Conservation (phyloP, 805 yeast genomes). For the Candida nemodendra region DNA sequence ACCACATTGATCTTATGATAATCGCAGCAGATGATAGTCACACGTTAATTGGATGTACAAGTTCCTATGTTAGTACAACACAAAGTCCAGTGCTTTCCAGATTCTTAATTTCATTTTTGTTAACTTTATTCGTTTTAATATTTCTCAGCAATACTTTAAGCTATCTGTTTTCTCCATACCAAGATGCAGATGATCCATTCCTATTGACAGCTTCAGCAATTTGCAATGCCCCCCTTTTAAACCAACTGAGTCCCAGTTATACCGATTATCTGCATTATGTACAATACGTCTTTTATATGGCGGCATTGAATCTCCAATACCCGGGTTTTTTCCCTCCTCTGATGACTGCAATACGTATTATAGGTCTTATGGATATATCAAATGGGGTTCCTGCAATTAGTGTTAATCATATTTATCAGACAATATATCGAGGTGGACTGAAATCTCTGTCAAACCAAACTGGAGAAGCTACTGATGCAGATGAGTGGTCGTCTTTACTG, state of each 20-base stretch:
- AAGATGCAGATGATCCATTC: slow-evolving; percentile 55
- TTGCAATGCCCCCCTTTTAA: slow-evolving; percentile 54
- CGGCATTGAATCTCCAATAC: slow-evolving; percentile 51
- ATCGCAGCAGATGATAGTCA: slow-evolving; percentile 39
- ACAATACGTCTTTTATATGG: slow-evolving; percentile 59
- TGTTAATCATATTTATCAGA: slow-evolving; percentile 40
- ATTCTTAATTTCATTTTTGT: slow-evolving; percentile 39
- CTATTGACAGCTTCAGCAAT: slow-evolving; percentile 54
- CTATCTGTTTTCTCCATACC: slow-evolving; percentile 50
- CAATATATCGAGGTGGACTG: slow-evolving; percentile 42
- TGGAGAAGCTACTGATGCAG: slow-evolving; percentile 6
- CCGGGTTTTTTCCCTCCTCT: slow-evolving; percentile 66
- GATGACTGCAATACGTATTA: slow-evolving; percentile 52
- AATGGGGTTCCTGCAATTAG: slow-evolving; percentile 8
- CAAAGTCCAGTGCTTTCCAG: slow-evolving; percentile 37
- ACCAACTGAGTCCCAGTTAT: slow-evolving; percentile 54
- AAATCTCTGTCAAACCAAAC: slow-evolving; percentile 36
- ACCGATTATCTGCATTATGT: slow-evolving; percentile 49
- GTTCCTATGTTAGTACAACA: slow-evolving; percentile 48
- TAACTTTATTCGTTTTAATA: slow-evolving; percentile 42
- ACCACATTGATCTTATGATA: slow-evolving; percentile 40
- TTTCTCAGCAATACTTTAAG: slow-evolving; percentile 35
- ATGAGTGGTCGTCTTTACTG: slow-evolving; percentile 44
- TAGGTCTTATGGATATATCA: slow-evolving; percentile 42
- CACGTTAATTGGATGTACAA: slow-evolving; percentile 45